Conservation (phyloP, 495 filamentous ascomycete genomes). For the Talaromyces ruber region DNA sequence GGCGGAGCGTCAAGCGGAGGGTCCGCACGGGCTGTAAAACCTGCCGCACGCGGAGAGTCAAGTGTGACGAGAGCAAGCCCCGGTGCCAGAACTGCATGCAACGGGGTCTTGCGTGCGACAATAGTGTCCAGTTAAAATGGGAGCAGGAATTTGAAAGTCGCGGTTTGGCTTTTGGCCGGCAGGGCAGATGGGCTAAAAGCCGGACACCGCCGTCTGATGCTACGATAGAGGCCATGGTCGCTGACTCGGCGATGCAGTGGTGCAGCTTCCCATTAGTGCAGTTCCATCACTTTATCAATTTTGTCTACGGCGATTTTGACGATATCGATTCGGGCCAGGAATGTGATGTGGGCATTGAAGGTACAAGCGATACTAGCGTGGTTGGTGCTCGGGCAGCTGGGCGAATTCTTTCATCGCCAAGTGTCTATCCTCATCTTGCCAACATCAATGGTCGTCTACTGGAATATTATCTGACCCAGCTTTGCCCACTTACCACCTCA, state of each 20-base stretch:
- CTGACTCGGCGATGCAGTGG: neutral
- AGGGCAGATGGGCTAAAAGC: slow-evolving; percentile 33
- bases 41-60: slow-evolving; percentile 35
- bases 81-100: slow-evolving; percentile 29
- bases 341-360: neutral
- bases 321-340: neutral
- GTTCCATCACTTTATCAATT: slow-evolving; percentile 1
- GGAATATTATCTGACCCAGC: slow-evolving; percentile 34
- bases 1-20: slow-evolving; percentile 27
- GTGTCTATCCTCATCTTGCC: neutral
- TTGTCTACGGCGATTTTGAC: neutral
- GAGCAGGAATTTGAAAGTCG: slow-evolving; percentile 36
- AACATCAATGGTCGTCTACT: slow-evolving; percentile 18
- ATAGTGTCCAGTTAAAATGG: slow-evolving; percentile 35
- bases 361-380: neutral
- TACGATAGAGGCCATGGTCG: neutral
- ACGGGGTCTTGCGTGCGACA: slow-evolving; percentile 29
- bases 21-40: slow-evolving; percentile 35
- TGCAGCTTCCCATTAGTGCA: neutral
- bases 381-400: neutral
- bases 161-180: slow-evolving; percentile 34
- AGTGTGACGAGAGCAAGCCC: slow-evolving; percentile 37
- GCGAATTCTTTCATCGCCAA: neutral
- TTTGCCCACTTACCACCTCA: slow-evolving; percentile 34
- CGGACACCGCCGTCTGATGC: neutral